Percentiles rank a stretch among this genome's conserved stretches.
Evolutionary conservation across 495 filamentous ascomycete genomes (phyloP).

Genomic region (Ramalina intermedia): DNA sequence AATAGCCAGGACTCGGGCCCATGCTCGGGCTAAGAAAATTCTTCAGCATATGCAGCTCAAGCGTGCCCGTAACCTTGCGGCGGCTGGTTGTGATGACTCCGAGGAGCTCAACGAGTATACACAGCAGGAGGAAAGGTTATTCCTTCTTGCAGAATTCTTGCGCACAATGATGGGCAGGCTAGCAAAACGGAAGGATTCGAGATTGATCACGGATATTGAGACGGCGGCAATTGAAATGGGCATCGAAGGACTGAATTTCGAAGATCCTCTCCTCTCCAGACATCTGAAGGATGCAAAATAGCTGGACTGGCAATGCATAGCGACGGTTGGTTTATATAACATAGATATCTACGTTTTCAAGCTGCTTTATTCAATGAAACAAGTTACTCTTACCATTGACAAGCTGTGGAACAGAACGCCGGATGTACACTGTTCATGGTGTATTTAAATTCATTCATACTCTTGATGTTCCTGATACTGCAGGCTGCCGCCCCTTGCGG

Average conservation of each 20-base stretch:
- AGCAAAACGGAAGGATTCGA: constrained; percentile 16
- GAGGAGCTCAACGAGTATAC: constrained; percentile 26
- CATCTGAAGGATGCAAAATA: no score
- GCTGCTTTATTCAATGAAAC: no score
- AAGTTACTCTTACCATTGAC: no score
- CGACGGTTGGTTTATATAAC: no score
- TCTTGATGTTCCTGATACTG: no score
- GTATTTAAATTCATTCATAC: no score
- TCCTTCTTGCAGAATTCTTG: constrained; percentile 36
- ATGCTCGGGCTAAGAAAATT: constrained; percentile 9
- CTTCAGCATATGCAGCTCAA: constrained; percentile 18
- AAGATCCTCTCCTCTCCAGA: constrained; percentile 16
- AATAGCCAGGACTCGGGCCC: no score
- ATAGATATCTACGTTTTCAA: no score
- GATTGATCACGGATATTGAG: constrained; percentile 28
- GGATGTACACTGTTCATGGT: no score
- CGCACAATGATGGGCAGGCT: constrained; percentile 35
- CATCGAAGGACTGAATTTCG: constrained; percentile 24
- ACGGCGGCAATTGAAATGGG: constrained; percentile 42
- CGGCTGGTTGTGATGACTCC: constrained; percentile 14
- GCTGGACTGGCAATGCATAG: no score
- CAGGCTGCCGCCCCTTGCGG: no score
- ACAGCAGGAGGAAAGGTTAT: constrained; percentile 33
- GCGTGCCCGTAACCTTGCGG: constrained; percentile 13
- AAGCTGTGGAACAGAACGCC: no score